Evolutionary conservation across 768 basidiomycete genomes (phyloP).

Genomic region (Russula foetens): DNA sequence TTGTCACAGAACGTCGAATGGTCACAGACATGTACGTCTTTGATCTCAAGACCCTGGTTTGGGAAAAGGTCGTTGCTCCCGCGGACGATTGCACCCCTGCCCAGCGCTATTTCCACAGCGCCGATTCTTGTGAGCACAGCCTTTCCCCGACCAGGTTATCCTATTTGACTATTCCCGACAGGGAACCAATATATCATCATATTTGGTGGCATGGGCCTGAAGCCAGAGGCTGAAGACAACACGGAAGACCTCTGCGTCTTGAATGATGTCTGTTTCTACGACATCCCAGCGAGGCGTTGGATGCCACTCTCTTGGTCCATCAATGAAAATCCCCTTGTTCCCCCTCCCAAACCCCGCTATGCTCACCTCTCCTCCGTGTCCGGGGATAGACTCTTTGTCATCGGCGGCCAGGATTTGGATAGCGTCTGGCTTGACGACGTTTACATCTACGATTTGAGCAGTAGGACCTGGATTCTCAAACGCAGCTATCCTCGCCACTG

Average conservation of each 20-base stretch:
- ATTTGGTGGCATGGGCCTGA: constrained; percentile 92
- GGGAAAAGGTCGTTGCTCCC: constrained; percentile 59
- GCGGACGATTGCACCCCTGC: constrained; percentile 66
- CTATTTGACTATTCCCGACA: constrained; percentile 24
- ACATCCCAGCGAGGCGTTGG: constrained; percentile 67
- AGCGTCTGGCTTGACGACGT: constrained; percentile 94
- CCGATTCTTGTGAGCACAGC: constrained; percentile 61
- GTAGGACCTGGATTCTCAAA: constrained; percentile 68
- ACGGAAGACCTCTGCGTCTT: constrained; percentile 85
- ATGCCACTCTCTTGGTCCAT: constrained; percentile 39
- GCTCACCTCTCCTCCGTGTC: constrained; percentile 90
- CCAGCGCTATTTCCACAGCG: constrained; percentile 91
- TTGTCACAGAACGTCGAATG: constrained; percentile 82
- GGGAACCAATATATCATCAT: constrained; percentile 89
- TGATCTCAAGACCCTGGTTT: constrained; percentile 71
- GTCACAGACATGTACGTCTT: constrained; percentile 87
- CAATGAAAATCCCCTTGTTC: constrained; percentile 34
- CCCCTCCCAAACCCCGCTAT: constrained; percentile 79
- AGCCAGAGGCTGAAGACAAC: constrained; percentile 51
- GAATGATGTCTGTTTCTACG: constrained; percentile 86
- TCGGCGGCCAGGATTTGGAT: constrained; percentile 91
- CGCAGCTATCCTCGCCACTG: constrained; percentile 87
- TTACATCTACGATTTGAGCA: constrained; percentile 75
- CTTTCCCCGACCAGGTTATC: background rate
- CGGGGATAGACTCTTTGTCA: constrained; percentile 76